Conservation (phyloP, 2,329 filamentous ascomycete genomes). For the Alternaria triticimaculans region DNA sequence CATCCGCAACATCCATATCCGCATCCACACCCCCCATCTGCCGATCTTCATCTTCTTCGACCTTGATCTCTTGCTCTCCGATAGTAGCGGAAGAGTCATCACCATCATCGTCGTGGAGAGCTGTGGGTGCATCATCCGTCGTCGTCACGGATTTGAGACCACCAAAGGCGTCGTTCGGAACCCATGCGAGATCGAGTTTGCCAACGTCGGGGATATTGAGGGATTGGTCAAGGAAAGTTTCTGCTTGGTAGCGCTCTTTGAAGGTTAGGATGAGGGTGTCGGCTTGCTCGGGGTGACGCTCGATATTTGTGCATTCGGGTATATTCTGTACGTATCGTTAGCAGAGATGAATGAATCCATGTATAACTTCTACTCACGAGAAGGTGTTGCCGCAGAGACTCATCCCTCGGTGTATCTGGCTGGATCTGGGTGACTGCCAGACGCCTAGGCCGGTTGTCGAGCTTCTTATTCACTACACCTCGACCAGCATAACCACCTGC, state of each 20-base stretch:
- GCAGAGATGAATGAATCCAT: not conserved
- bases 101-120: conserved; percentile 10
- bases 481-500: conserved; percentile 32
- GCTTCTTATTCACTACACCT: conserved; percentile 62
- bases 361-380: conserved; percentile 49
- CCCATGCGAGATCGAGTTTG: conserved; percentile 72
- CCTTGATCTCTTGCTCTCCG: conserved; percentile 13
- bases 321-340: conserved; percentile 30
- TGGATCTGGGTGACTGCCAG: conserved; percentile 69
- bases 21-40: conserved; percentile 19
- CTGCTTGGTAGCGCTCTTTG: conserved; percentile 65
- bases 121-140: not conserved
- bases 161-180: conserved; percentile 42
- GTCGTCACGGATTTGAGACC: conserved; percentile 14
- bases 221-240: conserved; percentile 66
- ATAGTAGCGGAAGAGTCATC: conserved; percentile 22
- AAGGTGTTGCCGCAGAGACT: conserved; percentile 73
- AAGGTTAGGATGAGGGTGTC: conserved; percentile 53
- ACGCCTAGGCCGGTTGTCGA: conserved; percentile 78
- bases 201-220: conserved; percentile 68
- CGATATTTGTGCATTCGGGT: conserved; percentile 49
- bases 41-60: conserved; percentile 11
- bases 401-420: conserved; percentile 68
- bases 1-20: conserved; percentile 45
- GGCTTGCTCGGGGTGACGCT: conserved; percentile 46